Conservation (phyloP, 2,329 filamentous ascomycete genomes). For the Chrysoporthe puriensis region DNA sequence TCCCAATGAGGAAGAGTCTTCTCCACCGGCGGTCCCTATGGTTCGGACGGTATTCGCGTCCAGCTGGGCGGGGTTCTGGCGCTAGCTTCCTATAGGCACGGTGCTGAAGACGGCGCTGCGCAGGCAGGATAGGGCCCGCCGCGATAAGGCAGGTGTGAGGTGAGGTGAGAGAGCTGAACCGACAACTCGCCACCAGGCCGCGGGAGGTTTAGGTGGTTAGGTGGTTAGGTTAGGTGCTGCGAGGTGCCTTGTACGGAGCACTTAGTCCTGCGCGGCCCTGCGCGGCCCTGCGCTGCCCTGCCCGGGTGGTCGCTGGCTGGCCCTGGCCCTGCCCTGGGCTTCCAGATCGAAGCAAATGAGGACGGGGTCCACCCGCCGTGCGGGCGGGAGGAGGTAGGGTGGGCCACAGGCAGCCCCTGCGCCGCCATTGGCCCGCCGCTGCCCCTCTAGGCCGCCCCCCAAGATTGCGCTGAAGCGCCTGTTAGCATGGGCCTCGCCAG, state of each 20-base stretch:
- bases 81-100: background rate
- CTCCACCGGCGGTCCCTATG: background rate
- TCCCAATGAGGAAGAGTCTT: background rate
- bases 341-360: slow-evolving; percentile 4
- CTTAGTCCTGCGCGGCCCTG: too few relatives aligned
- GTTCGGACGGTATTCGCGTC: background rate
- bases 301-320: background rate
- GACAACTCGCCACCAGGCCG: background rate
- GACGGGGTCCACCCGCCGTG: background rate
- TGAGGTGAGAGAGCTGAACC: background rate
- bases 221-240: too few relatives aligned
- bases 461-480: background rate
- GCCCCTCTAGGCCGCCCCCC: background rate
- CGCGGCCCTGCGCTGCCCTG: too few relatives aligned
- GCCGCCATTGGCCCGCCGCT: background rate
- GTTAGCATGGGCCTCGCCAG: background rate
- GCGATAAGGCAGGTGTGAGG: background rate
- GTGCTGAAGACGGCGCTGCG: background rate
- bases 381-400: slow-evolving; percentile 1
- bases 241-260: too few relatives aligned
- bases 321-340: background rate
- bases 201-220: too few relatives aligned
- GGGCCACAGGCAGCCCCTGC: background rate
- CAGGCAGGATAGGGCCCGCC: background rate
- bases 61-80: slow-evolving; percentile 7